phyloP scores from a whole-genome alignment of 2,329 filamentous ascomycete genomes.

The Pseudogymnoascus sp. region DNA sequence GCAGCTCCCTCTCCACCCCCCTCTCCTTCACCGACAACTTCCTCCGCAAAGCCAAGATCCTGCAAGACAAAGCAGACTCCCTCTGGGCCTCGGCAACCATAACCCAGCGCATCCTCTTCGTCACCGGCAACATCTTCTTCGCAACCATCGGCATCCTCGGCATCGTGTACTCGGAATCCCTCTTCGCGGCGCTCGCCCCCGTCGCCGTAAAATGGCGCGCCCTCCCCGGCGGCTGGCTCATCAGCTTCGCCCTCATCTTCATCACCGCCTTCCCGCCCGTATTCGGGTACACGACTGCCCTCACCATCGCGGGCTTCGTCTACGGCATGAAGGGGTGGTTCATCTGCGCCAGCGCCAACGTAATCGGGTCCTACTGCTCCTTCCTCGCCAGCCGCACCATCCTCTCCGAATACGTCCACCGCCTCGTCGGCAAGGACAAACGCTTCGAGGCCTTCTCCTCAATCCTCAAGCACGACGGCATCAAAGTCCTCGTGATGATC shows the following conservation, averaged over 20 bases:
- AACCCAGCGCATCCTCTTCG: conserved; percentile 52
- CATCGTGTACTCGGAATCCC: conserved; percentile 66
- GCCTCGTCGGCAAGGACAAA: conserved; percentile 71
- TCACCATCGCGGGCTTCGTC: conserved; percentile 61
- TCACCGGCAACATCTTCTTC: conserved; percentile 39
- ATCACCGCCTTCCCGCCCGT: conserved; percentile 61
- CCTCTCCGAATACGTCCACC: conserved; percentile 67
- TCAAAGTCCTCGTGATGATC: conserved; percentile 85
- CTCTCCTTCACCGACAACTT: conserved; percentile 33
- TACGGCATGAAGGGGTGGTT: conserved; percentile 65
- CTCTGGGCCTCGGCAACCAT: conserved; percentile 49
- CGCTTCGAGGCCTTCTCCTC: conserved; percentile 82
- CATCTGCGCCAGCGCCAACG: conserved; percentile 65
- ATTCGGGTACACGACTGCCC: conserved; percentile 59
- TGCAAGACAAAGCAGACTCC: conserved; percentile 40
- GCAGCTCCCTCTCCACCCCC: conserved; percentile 19
- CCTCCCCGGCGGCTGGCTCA: conserved; percentile 58
- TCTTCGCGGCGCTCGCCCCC: conserved; percentile 69
- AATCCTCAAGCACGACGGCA: conserved; percentile 80
- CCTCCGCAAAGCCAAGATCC: conserved; percentile 41
- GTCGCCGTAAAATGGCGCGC: conserved; percentile 68
- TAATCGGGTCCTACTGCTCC: conserved; percentile 66
- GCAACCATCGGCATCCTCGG: conserved; percentile 54
- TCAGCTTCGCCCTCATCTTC: conserved; percentile 58
- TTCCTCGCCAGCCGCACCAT: conserved; percentile 76